Base-by-base conservation (phyloP, 768 basidiomycete genomes). In the Macrolepiota fuliginosa region DNA sequence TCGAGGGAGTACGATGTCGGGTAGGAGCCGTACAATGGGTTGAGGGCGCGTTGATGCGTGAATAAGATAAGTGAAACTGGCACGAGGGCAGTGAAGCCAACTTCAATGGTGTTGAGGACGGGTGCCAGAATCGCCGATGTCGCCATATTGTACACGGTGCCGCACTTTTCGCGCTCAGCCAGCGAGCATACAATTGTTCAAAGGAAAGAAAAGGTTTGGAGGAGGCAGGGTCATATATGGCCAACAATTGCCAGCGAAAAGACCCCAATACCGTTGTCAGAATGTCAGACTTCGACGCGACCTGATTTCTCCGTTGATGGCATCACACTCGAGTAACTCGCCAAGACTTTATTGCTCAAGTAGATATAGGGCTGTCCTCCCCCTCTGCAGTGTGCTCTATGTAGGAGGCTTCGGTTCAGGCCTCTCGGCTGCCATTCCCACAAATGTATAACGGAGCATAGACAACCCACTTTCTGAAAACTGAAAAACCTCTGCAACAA, bases 21-120 rank as follows among this genome's bases (percentile, higher is more conserved):
- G 6, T 79, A 77, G 12, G 80, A 76, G 51, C 86, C 90, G 70
- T 91, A 92, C 2, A 92, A 74, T 15, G 91, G 91, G 58, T 79
- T 72, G n/a, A 93, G 68, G 9, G 84, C 79, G 36, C 83, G 84
- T 70, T 83, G 80, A 68, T 92, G 90, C 5, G 81, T 74, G 64
- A 83, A 86, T 17, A 86, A 76, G 57, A 84, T 77, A 35, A 91
- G 78, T 2, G 89, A 88, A 37, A 87, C 73, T 7, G 75, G 68
- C 12, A 75, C 55, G 10, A 69, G 52, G n/a, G 57, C 47, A 25
- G 54, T 56, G 15, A 56, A 27, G n/a, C 42, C 50, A 40, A 46
- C 52, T 2, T 3, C 22, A 17, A 35, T 17, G 24, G 36, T 54
- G 45, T 49, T 54, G 15, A 49, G 24, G 47, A 61, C 32, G 53